Conservation (phyloP, 768 basidiomycete species). For the Boletus rufocinnamomeus region DNA sequence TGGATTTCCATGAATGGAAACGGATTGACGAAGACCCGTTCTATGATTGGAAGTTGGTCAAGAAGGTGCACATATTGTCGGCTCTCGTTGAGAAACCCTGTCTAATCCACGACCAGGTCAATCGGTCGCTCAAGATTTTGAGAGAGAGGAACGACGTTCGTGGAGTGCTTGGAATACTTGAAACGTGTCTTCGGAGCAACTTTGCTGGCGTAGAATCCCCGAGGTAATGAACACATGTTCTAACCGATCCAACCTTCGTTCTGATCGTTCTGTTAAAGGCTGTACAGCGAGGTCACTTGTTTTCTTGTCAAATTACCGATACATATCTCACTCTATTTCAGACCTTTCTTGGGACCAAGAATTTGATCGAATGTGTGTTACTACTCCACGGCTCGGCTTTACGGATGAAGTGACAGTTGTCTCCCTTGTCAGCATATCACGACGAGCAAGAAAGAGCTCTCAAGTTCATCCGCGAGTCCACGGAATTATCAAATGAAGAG, state of each 20-base stretch:
- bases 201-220: conserved; percentile 92
- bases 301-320: conserved; percentile 1
- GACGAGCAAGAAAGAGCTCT: conserved; percentile 77
- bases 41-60: conserved; percentile 88
- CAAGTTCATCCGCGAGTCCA: conserved; percentile 71
- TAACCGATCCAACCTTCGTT: neutral
- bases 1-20: conserved; percentile 93
- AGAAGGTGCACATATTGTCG: conserved; percentile 50
- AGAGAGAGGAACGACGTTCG: conserved; percentile 80
- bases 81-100: too few relatives aligned
- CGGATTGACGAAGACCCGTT: conserved; percentile 81
- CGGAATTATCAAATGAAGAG: conserved; percentile 78
- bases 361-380: conserved; percentile 75
- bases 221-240: conserved; percentile 44
- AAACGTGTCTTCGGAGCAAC: conserved; percentile 87
- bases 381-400: neutral
- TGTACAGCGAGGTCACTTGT: conserved; percentile 78
- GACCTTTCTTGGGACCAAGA: conserved; percentile 93
- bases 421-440: conserved; percentile 64
- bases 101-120: conserved; percentile 50
- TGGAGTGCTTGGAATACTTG: conserved; percentile 85
- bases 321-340: conserved; percentile 36
- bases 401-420: conserved; percentile 1
- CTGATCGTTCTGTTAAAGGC: conserved; percentile 41
- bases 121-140: conserved; percentile 67